Evolutionary conservation across 2,329 filamentous ascomycete species (phyloP).

Genomic region (Fusarium clavum): DNA sequence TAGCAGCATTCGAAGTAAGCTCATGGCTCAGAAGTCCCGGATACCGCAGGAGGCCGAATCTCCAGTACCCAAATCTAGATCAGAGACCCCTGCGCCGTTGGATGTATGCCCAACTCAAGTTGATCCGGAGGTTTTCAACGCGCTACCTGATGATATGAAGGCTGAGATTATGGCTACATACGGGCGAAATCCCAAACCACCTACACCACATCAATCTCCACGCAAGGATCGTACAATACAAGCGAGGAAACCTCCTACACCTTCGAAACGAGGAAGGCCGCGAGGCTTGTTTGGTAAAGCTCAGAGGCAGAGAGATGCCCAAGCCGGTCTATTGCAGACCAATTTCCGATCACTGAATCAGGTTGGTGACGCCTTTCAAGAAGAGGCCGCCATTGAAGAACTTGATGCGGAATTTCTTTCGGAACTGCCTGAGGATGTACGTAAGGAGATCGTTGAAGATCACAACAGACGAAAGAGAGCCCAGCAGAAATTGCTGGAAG

Average conservation of each 20-base stretch:
- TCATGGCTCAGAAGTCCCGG: slow-evolving; percentile 69
- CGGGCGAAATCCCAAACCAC: slow-evolving; percentile 52
- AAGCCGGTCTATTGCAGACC: slow-evolving; percentile 76
- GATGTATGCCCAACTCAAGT: slow-evolving; percentile 77
- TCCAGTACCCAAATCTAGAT: slow-evolving; percentile 49
- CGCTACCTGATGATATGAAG: slow-evolving; percentile 86
- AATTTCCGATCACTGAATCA: slow-evolving; percentile 69
- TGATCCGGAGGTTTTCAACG: slow-evolving; percentile 85
- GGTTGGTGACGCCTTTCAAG: slow-evolving; percentile 45
- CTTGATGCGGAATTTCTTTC: slow-evolving; percentile 80
- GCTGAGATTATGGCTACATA: slow-evolving; percentile 85
- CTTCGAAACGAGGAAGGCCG: slow-evolving; percentile 71
- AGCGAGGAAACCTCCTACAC: slow-evolving; percentile 66
- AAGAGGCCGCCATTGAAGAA: slow-evolving; percentile 58
- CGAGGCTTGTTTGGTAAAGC: slow-evolving; percentile 57
- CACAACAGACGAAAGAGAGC: slow-evolving; percentile 69
- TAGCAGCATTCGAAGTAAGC: slow-evolving; percentile 80
- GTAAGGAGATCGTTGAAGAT: slow-evolving; percentile 81
- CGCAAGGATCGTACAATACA: slow-evolving; percentile 66
- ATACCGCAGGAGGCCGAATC: slow-evolving; percentile 41
- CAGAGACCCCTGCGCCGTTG: slow-evolving; percentile 55
- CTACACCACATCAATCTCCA: slow-evolving; percentile 62
- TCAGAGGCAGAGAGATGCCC: slow-evolving; percentile 64
- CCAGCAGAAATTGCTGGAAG: slow-evolving; percentile 64
- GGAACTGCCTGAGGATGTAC: slow-evolving; percentile 84